Conservation (phyloP, 495 filamentous ascomycete genomes). For the Neurospora sp. region DNA sequence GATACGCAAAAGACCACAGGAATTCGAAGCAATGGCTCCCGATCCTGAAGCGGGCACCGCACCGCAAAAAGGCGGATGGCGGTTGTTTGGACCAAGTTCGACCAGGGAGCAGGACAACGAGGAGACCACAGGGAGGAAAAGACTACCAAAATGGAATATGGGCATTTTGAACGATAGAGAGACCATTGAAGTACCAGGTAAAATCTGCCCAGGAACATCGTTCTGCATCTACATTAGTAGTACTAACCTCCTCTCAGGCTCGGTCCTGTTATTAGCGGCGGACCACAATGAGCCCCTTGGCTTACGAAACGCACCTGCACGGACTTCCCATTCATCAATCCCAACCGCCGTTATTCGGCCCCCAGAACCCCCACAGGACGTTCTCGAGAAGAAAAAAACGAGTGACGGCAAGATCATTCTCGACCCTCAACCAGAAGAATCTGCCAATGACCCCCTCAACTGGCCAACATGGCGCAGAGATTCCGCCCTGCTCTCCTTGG, state of each 20-base stretch:
- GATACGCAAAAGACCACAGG: not conserved
- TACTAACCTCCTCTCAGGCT: conserved; percentile 43
- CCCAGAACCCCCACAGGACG: conserved; percentile 22
- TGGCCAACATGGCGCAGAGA: conserved; percentile 83
- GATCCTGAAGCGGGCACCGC: not conserved
- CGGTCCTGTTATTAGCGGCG: conserved; percentile 64
- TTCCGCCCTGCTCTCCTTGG: conserved; percentile 68
- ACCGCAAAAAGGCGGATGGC: conserved; percentile 8
- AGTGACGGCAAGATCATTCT: conserved; percentile 77
- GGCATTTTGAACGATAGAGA: conserved; percentile 74
- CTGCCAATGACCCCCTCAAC: conserved; percentile 84
- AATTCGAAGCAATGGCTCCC: not conserved
- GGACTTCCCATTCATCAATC: conserved; percentile 68
- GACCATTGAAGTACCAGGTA: conserved; percentile 90
- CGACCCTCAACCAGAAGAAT: conserved; percentile 87
- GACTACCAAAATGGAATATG: conserved; percentile 52
- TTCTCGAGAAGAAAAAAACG: conserved; percentile 58
- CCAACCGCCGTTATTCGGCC: conserved; percentile 43
- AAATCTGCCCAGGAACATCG: conserved; percentile 12
- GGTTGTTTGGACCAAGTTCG: conserved; percentile 7
- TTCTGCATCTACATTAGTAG: not conserved
- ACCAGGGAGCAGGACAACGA: not conserved
- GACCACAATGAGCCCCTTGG: conserved; percentile 77
- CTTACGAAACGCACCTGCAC: conserved; percentile 61
- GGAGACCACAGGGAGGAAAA: conserved; percentile 1